phyloP scores from a whole-genome alignment of 768 basidiomycete species.

The Suillus lakei region DNA sequence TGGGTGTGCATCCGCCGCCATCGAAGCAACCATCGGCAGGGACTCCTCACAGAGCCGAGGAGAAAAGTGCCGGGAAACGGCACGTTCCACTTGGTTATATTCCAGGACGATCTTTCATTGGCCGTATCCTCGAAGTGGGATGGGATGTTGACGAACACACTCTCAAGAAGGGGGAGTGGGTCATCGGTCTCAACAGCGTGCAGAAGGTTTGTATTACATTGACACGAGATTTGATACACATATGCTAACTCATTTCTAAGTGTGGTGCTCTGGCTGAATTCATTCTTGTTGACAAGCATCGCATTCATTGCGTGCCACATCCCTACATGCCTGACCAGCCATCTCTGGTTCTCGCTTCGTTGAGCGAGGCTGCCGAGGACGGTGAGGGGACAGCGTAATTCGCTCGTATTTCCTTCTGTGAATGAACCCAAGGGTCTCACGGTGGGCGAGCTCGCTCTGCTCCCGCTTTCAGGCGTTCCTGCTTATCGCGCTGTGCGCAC shows the following conservation, averaged over 20 bases:
- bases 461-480: constrained; percentile 80
- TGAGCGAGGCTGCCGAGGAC: constrained; percentile 9
- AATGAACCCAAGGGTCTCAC: constrained; percentile 37
- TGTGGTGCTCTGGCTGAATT: constrained; percentile 91
- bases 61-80: constrained; percentile 25
- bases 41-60: constrained; percentile 27
- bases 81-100: constrained; percentile 64
- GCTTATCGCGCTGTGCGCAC: constrained; percentile 84
- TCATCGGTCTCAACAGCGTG: constrained; percentile 78
- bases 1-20: constrained; percentile 46
- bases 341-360: constrained; percentile 18
- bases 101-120: constrained; percentile 88
- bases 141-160: constrained; percentile 61
- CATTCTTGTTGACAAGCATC: constrained; percentile 79
- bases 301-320: constrained; percentile 73
- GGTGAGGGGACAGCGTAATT: constrained; percentile 17
- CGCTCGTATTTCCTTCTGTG: constrained; percentile 14
- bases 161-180: constrained; percentile 82
- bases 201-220: constrained; percentile 63
- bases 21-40: constrained; percentile 13
- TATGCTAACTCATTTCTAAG: constrained; percentile 42
- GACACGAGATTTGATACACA: constrained; percentile 14
- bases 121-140: constrained; percentile 81
- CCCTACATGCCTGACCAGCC: constrained; percentile 47
- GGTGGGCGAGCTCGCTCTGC: constrained; percentile 77